Base-by-base conservation (phyloP, 176 grass and related monocot genomes). In the Musa itinerans region DNA sequence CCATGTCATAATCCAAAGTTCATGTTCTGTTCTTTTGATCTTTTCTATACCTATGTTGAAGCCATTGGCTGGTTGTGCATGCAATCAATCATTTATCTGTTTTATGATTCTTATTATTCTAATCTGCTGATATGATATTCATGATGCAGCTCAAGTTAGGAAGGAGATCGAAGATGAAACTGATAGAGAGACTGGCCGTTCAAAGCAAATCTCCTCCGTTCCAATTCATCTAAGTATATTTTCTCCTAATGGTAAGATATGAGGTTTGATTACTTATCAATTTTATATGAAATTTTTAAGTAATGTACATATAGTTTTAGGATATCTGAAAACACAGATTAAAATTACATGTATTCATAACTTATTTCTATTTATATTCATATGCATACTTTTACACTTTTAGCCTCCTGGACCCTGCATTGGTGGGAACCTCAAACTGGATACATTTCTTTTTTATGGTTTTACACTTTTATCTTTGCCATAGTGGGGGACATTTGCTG, bases 81-180 rank as follows among this genome's bases (percentile, higher is more conserved):
- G 10, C 61, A 63, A 63, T n/a, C 17, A 63, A 22, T 63, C 61
- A 17, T n/a, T 22, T 53, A 72, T 20, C 8, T 72, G 50, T 52
- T 72, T 14, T 50, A 72, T 64, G 48, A 69, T 64, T 10, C 51
- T 68, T 78, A 50, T 54, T 9, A 59, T n/a, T 26, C 56, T 54
- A 54, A 55, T 73, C 51, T 25, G 52, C 2, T 56, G 57, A 74
- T 74, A 49, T 57, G 52, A 10, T 26, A 55, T 53, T 57, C 15
- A n/a, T 55, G 12, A n/a, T 65, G 78, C 68, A 80, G 78, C 78
- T 27, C 69, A 63, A 63, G 69, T 80, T 48, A 48, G 78, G 56
- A 80, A 80, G 78, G 78, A 80, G 52, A 80, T 80, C 55, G 68
- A 80, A 71, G 78, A 80, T 80, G 78, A 80, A 80, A 80, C 78